phyloP scores from a whole-genome alignment of 352 stramenopile species.

The Phytophthora ramorum region DNA sequence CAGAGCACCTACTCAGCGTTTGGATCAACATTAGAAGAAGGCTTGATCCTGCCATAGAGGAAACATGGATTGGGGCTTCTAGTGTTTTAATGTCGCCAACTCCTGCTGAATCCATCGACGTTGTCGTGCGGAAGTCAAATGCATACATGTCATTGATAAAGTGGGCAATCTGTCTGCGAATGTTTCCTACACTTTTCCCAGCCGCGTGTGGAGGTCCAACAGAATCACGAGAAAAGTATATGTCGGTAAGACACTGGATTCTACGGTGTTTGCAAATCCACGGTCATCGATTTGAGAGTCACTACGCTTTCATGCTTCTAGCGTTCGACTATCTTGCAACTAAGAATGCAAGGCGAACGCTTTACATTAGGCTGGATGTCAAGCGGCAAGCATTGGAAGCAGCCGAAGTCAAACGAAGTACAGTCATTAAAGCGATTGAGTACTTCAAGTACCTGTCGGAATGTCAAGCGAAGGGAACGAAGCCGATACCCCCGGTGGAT shows the following conservation, averaged over 20 bases:
- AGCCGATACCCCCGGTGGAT: not conserved
- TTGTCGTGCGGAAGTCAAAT: slow-evolving; percentile 6
- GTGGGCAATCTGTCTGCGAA: slow-evolving; percentile 9
- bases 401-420: not conserved
- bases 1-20: slow-evolving; percentile 8
- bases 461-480: not conserved
- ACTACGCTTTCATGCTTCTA: slow-evolving; percentile 38
- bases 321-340: slow-evolving; percentile 27
- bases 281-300: slow-evolving; percentile 26
- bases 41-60: not conserved
- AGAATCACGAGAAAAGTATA: slow-evolving; percentile 4
- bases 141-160: not conserved
- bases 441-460: slow-evolving; percentile 18
- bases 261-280: slow-evolving; percentile 21
- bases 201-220: slow-evolving; percentile 32
- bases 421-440: slow-evolving; percentile 15
- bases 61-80: not conserved
- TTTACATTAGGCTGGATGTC: slow-evolving; percentile 33
- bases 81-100: not conserved
- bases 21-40: not conserved
- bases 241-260: slow-evolving; percentile 32
- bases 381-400: slow-evolving; percentile 15
- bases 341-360: slow-evolving; percentile 11
- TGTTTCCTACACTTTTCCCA: slow-evolving; percentile 37
- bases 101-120: not conserved